These are phyloP conservation scores for Starmera stellimalicola DNA, from an alignment of 1,139 yeast genomes.

Conservation along the genomic window DNA sequence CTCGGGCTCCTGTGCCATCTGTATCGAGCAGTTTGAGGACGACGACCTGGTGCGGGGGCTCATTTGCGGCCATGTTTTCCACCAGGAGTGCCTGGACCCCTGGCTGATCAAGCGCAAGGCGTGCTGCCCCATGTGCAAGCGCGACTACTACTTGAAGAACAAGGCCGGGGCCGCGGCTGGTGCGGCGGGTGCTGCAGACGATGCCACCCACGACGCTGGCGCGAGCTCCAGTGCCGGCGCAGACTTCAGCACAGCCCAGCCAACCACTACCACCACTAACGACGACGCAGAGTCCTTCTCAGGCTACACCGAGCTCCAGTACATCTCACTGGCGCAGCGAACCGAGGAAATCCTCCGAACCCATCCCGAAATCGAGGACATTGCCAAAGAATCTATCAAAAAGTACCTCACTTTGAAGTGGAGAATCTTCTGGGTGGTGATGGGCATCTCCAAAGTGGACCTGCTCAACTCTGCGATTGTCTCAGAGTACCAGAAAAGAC, in stretches of 20 bases:
- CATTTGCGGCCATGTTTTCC: slow-evolving; percentile 80
- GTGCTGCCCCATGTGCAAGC: slow-evolving; percentile 79
- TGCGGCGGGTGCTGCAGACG: slow-evolving; percentile 14
- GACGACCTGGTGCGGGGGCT: slow-evolving; percentile 63
- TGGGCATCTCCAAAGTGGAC: slow-evolving; percentile 43
- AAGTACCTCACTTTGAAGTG: slow-evolving; percentile 28
- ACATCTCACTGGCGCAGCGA: slow-evolving; percentile 17
- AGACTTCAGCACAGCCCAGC: slow-evolving; percentile 4
- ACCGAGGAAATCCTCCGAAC: slow-evolving; percentile 16
- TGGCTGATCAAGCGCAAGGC: slow-evolving; percentile 74
- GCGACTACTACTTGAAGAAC: slow-evolving; percentile 49
- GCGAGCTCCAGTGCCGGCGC: slow-evolving; percentile 2
- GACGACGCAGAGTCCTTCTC: slow-evolving; percentile 7
- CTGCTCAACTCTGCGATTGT: slow-evolving; percentile 45
- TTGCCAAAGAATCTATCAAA: slow-evolving; percentile 32
- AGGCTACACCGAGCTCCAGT: slow-evolving; percentile 15
- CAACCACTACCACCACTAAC: slow-evolving; percentile 1
- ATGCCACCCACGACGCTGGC: no score
- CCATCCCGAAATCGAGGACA: slow-evolving; percentile 31
- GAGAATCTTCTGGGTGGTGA: slow-evolving; percentile 40
- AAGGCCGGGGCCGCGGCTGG: slow-evolving; percentile 10
- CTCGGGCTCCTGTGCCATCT: slow-evolving; percentile 75
- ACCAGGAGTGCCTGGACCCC: slow-evolving; percentile 70
- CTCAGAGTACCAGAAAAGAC: slow-evolving; percentile 24
- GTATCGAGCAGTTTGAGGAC: slow-evolving; percentile 57